Conservation (phyloP, 352 stramenopile species). For the Phytophthora fragariaefolia region DNA sequence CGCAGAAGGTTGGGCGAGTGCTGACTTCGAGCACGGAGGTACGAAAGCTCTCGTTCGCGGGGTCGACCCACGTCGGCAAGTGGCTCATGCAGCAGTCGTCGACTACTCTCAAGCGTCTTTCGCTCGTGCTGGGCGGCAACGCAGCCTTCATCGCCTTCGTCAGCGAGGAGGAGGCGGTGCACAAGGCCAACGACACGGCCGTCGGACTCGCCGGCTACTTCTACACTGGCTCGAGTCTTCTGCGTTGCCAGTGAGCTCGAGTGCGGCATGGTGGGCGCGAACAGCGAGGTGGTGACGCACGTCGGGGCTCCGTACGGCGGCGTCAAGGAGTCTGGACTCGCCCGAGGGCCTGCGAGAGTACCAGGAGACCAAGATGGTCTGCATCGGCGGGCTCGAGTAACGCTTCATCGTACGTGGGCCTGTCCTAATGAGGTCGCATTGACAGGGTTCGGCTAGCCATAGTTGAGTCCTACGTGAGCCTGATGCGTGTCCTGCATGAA, state of each 20-base stretch:
- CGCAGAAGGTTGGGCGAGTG: slow-evolving; percentile 71
- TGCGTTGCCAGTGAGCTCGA: slow-evolving; percentile 87
- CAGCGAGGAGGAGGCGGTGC: too few relatives aligned
- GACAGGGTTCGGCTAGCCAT: background rate
- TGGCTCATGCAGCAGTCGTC: slow-evolving; percentile 76
- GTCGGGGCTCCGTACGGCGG: slow-evolving; percentile 88
- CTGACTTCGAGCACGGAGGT: slow-evolving; percentile 73
- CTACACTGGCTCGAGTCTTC: slow-evolving; percentile 91
- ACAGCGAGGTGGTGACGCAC: slow-evolving; percentile 87
- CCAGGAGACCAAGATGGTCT: slow-evolving; percentile 96
- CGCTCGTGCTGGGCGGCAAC: slow-evolving; percentile 90
- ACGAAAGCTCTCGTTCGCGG: slow-evolving; percentile 90
- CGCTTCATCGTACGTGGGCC: slow-evolving; percentile 1
- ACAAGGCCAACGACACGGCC: slow-evolving; percentile 93
- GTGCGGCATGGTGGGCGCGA: slow-evolving; percentile 94
- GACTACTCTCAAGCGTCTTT: slow-evolving; percentile 72
- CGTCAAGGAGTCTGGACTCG: slow-evolving; percentile 85
- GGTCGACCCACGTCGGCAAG: slow-evolving; percentile 80
- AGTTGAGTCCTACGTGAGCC: too few relatives aligned
- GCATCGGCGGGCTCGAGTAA: slow-evolving; percentile 62
- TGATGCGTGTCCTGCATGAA: background rate
- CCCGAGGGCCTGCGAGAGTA: slow-evolving; percentile 93
- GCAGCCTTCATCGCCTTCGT: slow-evolving; percentile 92
- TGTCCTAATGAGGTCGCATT: slow-evolving; percentile 2
- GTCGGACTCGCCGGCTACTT: slow-evolving; percentile 94